phyloP scores from a whole-genome alignment of 2,329 filamentous ascomycete species.

The Aspergillus sp. region DNA sequence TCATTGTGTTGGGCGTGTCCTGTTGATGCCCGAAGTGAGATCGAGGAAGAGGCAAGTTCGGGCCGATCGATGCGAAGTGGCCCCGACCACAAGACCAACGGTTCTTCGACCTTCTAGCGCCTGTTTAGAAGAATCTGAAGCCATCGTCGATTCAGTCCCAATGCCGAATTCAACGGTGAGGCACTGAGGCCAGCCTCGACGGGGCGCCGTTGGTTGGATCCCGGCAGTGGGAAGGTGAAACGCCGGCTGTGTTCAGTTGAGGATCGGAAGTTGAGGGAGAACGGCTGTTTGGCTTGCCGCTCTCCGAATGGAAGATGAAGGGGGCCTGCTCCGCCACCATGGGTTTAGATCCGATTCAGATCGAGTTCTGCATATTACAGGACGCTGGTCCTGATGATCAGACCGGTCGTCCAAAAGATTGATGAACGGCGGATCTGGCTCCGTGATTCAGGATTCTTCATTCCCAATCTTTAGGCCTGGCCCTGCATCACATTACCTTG shows the following conservation, averaged over 20 bases:
- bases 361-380: slow-evolving; percentile 1
- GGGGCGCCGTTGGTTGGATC: slow-evolving; percentile 1
- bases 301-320: background rate
- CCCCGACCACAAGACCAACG: background rate
- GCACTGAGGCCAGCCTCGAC: background rate
- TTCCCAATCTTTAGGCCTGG: no score
- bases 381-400: background rate
- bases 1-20: background rate
- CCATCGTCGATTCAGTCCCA: slow-evolving; percentile 1
- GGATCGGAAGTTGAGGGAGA: background rate
- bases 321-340: background rate
- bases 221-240: background rate
- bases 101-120: slow-evolving; percentile 6
- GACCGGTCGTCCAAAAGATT: background rate
- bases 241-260: background rate
- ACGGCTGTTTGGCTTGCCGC: background rate
- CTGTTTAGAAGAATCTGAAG: slow-evolving; percentile 1
- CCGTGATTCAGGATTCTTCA: background rate
- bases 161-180: background rate
- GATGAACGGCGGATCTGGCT: background rate
- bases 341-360: slow-evolving; percentile 2
- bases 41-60: background rate
- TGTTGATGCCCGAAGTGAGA: background rate
- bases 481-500: no score
- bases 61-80: background rate